A percentile compares a stretch with the other conserved stretches of the same genome.
These are phyloP conservation scores for Orbilia javanica DNA, from an alignment of 2,329 filamentous ascomycete species.

Conservation along the genomic window DNA sequence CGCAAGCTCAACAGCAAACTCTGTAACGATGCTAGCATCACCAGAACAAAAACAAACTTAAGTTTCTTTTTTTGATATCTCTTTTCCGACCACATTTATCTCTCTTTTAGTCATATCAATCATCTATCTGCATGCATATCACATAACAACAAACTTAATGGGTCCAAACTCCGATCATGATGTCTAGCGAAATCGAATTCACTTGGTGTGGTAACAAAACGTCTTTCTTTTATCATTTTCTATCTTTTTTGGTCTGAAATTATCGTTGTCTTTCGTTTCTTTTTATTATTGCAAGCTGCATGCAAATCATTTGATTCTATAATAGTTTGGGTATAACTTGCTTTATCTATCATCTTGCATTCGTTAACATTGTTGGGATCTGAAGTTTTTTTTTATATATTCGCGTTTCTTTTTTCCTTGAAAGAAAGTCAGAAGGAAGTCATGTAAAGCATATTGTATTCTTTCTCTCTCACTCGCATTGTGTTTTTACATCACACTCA, in stretches of 20 bases:
- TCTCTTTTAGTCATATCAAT: slow-evolving; percentile 28
- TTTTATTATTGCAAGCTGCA: background rate
- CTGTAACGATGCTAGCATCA: slow-evolving; percentile 54
- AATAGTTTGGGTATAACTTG: slow-evolving; percentile 50
- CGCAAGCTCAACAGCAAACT: slow-evolving; percentile 6
- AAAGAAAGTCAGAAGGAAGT: slow-evolving; percentile 22
- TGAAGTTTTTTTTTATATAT: slow-evolving; percentile 32
- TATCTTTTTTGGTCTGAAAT: background rate
- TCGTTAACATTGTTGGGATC: slow-evolving; percentile 51
- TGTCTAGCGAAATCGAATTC: slow-evolving; percentile 59
- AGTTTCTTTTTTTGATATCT: slow-evolving; percentile 17
- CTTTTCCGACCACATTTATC: slow-evolving; percentile 4
- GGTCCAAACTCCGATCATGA: slow-evolving; percentile 57
- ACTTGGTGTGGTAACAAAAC: slow-evolving; percentile 57
- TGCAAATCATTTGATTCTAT: slow-evolving; percentile 17
- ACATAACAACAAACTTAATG: slow-evolving; percentile 55
- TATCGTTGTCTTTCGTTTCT: too few species aligned
- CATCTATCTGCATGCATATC: slow-evolving; percentile 38
- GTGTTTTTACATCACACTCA: slow-evolving; percentile 46
- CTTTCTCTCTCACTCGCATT: slow-evolving; percentile 19
- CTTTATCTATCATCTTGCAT: slow-evolving; percentile 36
- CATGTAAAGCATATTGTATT: slow-evolving; percentile 58
- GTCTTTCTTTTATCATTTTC: slow-evolving; percentile 23
- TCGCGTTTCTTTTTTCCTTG: background rate
- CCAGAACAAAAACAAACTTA: slow-evolving; percentile 9